Evolutionary conservation across 345 rosid species (phyloP), one percentile per base, ranked within the genome.

Genomic region (Citrus glauca): DNA sequence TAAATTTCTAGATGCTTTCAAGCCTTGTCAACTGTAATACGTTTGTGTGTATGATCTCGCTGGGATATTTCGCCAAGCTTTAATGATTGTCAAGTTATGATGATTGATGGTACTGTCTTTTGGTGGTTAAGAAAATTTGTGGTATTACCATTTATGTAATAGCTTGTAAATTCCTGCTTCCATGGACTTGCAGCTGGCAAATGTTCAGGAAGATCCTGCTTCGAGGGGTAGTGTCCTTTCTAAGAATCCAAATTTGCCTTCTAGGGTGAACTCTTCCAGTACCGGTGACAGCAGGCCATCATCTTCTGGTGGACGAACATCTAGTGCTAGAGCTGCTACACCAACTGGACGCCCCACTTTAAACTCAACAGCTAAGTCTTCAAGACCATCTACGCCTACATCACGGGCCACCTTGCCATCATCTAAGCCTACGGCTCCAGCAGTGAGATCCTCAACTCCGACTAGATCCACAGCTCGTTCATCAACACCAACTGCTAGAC

Each of bases 311-410:
- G 91, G 91, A 62, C 84, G 85, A 32, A 79, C 79, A 42, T 80
- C 90, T 48, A 32, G 81, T 17, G 76, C 88, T 70, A 87, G 94
- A 79, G 87, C 93, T 77, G 78, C 90, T 61, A 91, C 89, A 17
- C 93, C 94, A 35, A 85, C 89, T 59, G 91, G 90, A 42, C 86
- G 92, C 28, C 79, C 97, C 25, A 80, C 86, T 10, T 75, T 89
- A 62, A 80, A 88, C 66, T 78, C 93, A 65, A 67, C 89, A 75
- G 62, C 83, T 42, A 89, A 87, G 78, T 85, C 93, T 83, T 79
- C 89, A 61, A 91, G 98, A 83, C 86, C 97, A 25, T 90, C 94
- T 65, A 88, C 97, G 9, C 97, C 94, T 48, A 92, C 94, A 69
- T 84, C 96, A 64, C 83, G 91, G 59, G 66, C 88, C 57, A 86